Conservation (phyloP, 1,139 yeast genomes). For the Taphrina populina region DNA sequence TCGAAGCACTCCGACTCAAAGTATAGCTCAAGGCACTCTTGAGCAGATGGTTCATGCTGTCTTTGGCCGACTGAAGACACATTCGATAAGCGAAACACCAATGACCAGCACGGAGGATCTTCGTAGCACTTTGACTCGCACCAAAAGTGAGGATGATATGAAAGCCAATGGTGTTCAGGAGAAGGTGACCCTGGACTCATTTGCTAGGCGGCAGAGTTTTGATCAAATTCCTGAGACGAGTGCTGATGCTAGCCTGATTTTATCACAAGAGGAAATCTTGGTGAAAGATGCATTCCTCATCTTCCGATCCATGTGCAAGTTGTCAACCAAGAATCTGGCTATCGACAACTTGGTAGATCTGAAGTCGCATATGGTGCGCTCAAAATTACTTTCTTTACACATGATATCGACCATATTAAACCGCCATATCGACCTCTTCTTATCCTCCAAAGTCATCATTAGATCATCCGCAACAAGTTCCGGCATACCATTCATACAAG, state of each 20-base stretch:
- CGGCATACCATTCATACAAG: slow-evolving; percentile 65
- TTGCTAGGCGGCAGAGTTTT: slow-evolving; percentile 40
- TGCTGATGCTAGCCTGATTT: slow-evolving; percentile 41
- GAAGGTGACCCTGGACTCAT: slow-evolving; percentile 41
- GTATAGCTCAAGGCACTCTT: slow-evolving; percentile 91
- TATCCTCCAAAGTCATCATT: slow-evolving; percentile 62
- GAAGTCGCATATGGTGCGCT: slow-evolving; percentile 87
- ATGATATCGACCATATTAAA: slow-evolving; percentile 80
- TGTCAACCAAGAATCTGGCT: slow-evolving; percentile 73
- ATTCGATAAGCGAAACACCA: not conserved
- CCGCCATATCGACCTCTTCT: slow-evolving; percentile 79
- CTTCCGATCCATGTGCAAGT: slow-evolving; percentile 90
- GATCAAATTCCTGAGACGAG: slow-evolving; percentile 38
- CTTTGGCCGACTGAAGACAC: slow-evolving; percentile 56
- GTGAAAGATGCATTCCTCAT: slow-evolving; percentile 90
- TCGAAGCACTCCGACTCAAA: slow-evolving; percentile 76
- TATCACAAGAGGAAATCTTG: slow-evolving; percentile 61
- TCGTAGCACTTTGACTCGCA: not conserved
- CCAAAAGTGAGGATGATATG: not conserved
- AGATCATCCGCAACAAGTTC: slow-evolving; percentile 59
- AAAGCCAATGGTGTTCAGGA: slow-evolving; percentile 31
- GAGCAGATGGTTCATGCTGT: slow-evolving; percentile 86
- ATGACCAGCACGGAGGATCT: not conserved
- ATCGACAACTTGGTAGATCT: slow-evolving; percentile 63
- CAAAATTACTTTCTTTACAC: slow-evolving; percentile 83